A percentile compares a stretch with the other conserved stretches of the same genome.
Conservation (phyloP, 1,284 basidiomycete species). For the Leccinum subfulvum region DNA sequence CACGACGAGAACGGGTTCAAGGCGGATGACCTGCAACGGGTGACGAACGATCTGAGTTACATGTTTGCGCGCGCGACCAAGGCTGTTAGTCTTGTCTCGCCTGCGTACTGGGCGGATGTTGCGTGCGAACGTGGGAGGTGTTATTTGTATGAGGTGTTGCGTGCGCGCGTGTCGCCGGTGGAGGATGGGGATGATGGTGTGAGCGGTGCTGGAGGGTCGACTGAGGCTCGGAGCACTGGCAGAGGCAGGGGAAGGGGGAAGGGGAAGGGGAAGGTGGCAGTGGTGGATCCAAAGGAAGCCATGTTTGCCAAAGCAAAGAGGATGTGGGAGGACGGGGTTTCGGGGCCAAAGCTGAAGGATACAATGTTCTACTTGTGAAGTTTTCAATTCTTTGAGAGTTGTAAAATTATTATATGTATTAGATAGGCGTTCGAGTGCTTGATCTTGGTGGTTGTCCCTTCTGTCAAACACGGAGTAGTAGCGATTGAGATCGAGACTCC, state of each 20-base stretch:
- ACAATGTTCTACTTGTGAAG: conserved; percentile 73
- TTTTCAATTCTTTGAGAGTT: no score
- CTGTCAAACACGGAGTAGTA: no score
- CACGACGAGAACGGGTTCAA: conserved; percentile 70
- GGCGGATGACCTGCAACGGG: conserved; percentile 62
- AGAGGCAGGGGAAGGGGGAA: no score
- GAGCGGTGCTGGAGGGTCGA: neutral
- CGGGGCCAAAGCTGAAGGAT: conserved; percentile 46
- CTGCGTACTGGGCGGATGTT: conserved; percentile 75
- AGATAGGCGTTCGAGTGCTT: no score
- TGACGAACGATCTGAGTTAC: conserved; percentile 64
- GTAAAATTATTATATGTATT: no score
- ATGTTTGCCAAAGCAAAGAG: conserved; percentile 48
- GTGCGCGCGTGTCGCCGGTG: conserved; percentile 10
- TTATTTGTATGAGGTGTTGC: conserved; percentile 64
- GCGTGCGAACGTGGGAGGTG: conserved; percentile 77
- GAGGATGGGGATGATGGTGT: conserved; percentile 38
- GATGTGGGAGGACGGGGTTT: conserved; percentile 60
- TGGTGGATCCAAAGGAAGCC: neutral
- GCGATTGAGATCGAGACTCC: no score
- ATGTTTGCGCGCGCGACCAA: conserved; percentile 79
- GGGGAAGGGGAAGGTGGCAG: neutral
- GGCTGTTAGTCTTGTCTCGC: conserved; percentile 75
- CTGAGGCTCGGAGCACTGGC: conserved; percentile 1
- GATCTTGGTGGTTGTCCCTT: no score